Evolutionary conservation across 2,329 filamentous ascomycete genomes (phyloP).

Genomic region (Paracamarosporium sp.): DNA sequence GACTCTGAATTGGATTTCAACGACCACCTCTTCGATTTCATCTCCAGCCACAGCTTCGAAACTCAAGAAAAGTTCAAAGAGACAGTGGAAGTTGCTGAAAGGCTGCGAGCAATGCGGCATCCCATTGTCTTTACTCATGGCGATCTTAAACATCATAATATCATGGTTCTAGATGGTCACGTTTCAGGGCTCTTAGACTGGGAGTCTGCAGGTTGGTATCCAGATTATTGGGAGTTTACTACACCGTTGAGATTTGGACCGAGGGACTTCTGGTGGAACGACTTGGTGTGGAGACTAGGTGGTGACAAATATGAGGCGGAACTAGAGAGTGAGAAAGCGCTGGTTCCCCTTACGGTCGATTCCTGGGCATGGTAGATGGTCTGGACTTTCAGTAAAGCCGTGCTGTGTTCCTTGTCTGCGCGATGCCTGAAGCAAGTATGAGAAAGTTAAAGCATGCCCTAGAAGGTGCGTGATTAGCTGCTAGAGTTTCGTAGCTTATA

Average conservation of each 20-base stretch:
- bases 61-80: constrained; percentile 33
- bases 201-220: constrained; percentile 31
- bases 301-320: constrained; percentile 15
- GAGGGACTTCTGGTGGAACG: constrained; percentile 22
- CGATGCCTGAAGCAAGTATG: too few species aligned
- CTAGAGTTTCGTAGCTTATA: too few species aligned
- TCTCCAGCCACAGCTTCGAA: constrained; percentile 36
- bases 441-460: too few species aligned
- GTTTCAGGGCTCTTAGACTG: constrained; percentile 26
- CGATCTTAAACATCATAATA: constrained; percentile 27
- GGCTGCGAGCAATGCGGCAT: constrained; percentile 28
- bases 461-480: too few species aligned
- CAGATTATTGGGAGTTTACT: constrained; percentile 31
- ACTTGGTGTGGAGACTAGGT: constrained; percentile 16
- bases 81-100: constrained; percentile 24
- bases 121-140: constrained; percentile 34
- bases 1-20: constrained; percentile 32
- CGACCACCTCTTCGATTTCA: constrained; percentile 34
- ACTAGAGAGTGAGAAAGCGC: constrained; percentile 22
- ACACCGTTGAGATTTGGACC: constrained; percentile 18
- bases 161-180: constrained; percentile 25
- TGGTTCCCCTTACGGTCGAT: constrained; percentile 23
- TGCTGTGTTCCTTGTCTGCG: too few species aligned
- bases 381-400: neutral
- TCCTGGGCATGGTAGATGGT: constrained; percentile 19